Base-by-base conservation (phyloP, 2,329 filamentous ascomycete genomes). In the Neonectria punicea region DNA sequence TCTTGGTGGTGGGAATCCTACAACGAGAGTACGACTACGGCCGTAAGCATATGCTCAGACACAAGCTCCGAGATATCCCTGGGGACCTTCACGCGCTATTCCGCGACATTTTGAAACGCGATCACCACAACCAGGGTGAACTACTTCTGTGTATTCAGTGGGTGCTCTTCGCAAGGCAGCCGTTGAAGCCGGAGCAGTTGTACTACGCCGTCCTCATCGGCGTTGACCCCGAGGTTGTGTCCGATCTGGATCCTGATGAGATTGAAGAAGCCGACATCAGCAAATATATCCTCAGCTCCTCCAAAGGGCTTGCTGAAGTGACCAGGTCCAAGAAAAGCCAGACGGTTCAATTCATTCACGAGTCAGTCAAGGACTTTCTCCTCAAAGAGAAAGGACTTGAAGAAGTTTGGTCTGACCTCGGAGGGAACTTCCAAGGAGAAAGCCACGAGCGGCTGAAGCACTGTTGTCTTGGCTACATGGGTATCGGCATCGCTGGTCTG, bases 321-420 rank as follows among this genome's bases (percentile, higher is more conserved):
- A 81, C 79, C 0, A 78, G 71, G 14, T 69, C 73, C 8, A 46
- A 46, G 0, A 68, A 75, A 13, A 2, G 25, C 0, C 67, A 71
- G 0, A 81, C 67, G 0, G 81, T 87, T 0, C 85, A 87, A 62
- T 88, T 87, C 70, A 86, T 87, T 5, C 84, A 87, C 43, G 82
- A 86, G 66, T 85, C 84, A 0, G 83, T 86, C 0, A 71, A 79
- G 1, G 84, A 86, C 10, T 86, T 83, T 50, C 74, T 87, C 0
- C 22, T 84, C 3, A 78, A 78, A 8, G 77, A 79, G 1, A 63
- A 70, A 0, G 80, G 81, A 0, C 64, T 81, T 0, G 9, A 53
- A 0, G 57, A 61, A 7, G 36, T 73, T 0, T 75, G 71, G 70
- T 57, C 71, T 1, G 64, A 65, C 0, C 30, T 72, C 1, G 53